A percentile compares a stretch with the other conserved stretches of the same genome.
phyloP scores from a whole-genome alignment of 1,284 basidiomycete genomes.

The Agaricales sp. region DNA sequence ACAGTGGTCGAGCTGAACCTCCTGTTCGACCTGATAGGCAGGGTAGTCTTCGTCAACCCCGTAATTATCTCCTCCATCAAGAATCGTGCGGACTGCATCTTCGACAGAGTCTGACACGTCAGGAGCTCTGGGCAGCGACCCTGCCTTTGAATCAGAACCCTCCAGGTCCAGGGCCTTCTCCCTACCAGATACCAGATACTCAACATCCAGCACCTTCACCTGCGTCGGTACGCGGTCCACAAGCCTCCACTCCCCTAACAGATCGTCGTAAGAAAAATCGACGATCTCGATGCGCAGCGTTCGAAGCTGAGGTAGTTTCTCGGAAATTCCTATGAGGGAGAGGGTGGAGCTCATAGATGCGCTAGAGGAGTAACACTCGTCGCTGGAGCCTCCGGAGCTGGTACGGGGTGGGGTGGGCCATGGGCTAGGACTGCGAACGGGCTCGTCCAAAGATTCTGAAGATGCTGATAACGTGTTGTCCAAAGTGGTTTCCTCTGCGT shows the following conservation, averaged over 20 bases:
- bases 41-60: neutral
- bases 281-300: neutral
- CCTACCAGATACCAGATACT: neutral
- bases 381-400: too few relatives aligned
- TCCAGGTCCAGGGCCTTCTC: too few relatives aligned
- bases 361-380: neutral
- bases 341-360: neutral
- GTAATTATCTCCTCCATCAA: neutral
- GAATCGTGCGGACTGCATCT: neutral
- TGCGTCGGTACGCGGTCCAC: neutral
- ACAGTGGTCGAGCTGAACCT: too few relatives aligned
- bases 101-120: neutral
- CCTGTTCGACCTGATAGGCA: neutral
- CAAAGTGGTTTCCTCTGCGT: neutral
- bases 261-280: neutral
- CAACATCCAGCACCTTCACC: neutral
- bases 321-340: neutral
- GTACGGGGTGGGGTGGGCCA: neutral
- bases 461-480: neutral
- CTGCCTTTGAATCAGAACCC: neutral
- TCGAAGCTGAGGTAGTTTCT: neutral
- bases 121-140: neutral
- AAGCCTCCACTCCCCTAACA: neutral
- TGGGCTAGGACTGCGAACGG: neutral
- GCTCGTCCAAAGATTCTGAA: neutral